Conservation (phyloP, 495 filamentous ascomycete species). For the Neurospora cerealis region DNA sequence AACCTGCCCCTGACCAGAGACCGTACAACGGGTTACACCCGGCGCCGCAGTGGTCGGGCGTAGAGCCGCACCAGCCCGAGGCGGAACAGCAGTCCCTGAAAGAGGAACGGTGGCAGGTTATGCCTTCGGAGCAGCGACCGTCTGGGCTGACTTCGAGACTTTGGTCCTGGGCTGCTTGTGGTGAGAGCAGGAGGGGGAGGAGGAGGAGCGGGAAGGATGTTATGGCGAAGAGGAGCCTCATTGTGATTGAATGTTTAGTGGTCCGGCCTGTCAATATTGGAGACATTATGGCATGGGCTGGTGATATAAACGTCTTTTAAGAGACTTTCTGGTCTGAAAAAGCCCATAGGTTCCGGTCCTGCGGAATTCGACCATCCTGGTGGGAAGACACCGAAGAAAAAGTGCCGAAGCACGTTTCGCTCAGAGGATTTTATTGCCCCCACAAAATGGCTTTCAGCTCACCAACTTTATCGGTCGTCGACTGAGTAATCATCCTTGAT, state of each 20-base stretch:
- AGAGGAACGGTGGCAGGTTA: slow-evolving; percentile 39
- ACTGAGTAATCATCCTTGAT: background rate
- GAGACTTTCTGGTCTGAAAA: background rate
- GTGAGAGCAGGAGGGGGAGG: background rate
- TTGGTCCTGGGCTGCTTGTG: background rate
- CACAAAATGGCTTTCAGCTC: background rate
- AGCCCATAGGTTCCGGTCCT: no score
- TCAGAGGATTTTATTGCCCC: background rate
- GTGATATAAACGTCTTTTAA: background rate
- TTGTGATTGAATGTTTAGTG: background rate
- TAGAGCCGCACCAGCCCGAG: slow-evolving; percentile 39
- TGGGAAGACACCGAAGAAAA: background rate
- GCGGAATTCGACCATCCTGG: no score
- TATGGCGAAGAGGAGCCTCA: background rate
- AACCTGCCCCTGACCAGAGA: background rate
- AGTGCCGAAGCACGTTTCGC: background rate
- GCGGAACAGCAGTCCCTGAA: slow-evolving; percentile 34
- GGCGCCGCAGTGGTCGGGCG: slow-evolving; percentile 37
- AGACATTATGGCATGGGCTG: background rate
- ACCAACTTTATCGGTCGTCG: background rate
- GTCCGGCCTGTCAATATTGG: background rate
- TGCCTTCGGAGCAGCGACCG: slow-evolving; percentile 40
- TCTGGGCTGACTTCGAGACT: slow-evolving; percentile 17
- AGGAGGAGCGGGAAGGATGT: background rate
- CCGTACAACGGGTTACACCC: slow-evolving; percentile 29